A percentile compares a stretch with the other conserved stretches of the same genome.
phyloP scores from a whole-genome alignment of 2,329 filamentous ascomycete species.

The Cyphellophora europaea region DNA sequence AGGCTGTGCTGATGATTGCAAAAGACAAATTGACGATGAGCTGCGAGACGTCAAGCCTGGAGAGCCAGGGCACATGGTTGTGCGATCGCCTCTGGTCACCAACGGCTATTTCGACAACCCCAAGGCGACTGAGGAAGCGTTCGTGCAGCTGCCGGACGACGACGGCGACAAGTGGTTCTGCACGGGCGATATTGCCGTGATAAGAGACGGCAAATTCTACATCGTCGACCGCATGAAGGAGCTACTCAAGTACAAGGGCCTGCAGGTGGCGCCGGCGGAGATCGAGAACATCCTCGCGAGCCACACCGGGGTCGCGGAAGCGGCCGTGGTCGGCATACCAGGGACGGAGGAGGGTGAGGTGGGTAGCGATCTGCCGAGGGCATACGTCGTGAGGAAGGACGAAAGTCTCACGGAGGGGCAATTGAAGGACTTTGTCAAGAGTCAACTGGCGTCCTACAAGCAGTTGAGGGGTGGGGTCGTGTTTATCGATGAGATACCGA shows the following conservation, averaged over 20 bases:
- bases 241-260: slow-evolving; percentile 51
- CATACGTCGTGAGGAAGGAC: slow-evolving; percentile 39
- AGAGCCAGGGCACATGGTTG: slow-evolving; percentile 13
- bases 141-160: slow-evolving; percentile 11
- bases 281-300: slow-evolving; percentile 40
- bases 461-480: slow-evolving; percentile 18
- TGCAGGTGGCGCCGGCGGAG: slow-evolving; percentile 55
- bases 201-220: slow-evolving; percentile 59
- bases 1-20: slow-evolving; percentile 2
- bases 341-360: slow-evolving; percentile 23
- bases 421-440: slow-evolving; percentile 15
- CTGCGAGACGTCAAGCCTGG: slow-evolving; percentile 13
- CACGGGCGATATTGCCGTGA: slow-evolving; percentile 20
- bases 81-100: slow-evolving; percentile 13
- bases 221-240: slow-evolving; percentile 68
- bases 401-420: slow-evolving; percentile 11
- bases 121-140: slow-evolving; percentile 19
- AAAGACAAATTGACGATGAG: slow-evolving; percentile 13
- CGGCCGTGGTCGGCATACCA: slow-evolving; percentile 46
- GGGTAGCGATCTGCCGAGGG: slow-evolving; percentile 55
- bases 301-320: slow-evolving; percentile 40
- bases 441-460: slow-evolving; percentile 14
- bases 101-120: slow-evolving; percentile 25
- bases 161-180: slow-evolving; percentile 23
- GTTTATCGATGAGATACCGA: slow-evolving; percentile 16